Percentiles rank a stretch among this genome's conserved stretches.
These are phyloP conservation scores for Desmodesmus armatus DNA, from an alignment of 139 green algal genomes.

Conservation along the genomic window DNA sequence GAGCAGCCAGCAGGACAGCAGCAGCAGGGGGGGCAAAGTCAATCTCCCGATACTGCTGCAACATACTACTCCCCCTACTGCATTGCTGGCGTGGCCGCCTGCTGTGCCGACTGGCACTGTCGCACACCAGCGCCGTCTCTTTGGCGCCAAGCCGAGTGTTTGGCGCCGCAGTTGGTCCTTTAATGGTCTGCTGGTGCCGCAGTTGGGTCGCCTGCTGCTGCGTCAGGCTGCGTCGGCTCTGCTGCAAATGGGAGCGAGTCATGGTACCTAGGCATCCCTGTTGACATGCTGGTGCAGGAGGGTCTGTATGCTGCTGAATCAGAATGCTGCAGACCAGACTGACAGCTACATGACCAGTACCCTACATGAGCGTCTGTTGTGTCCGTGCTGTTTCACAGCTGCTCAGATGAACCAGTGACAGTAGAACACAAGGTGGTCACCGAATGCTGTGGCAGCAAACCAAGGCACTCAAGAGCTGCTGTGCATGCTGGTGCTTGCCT, in stretches of 20 bases:
- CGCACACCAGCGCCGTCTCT: too few relatives aligned
- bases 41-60: neutral
- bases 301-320: neutral
- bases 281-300: neutral
- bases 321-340: neutral
- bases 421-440: neutral
- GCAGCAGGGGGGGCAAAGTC: neutral
- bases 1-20: neutral
- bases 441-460: neutral
- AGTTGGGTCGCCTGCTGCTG: neutral
- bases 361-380: neutral
- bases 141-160: too few relatives aligned
- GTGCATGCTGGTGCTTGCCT: neutral
- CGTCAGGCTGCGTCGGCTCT: neutral
- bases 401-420: too few relatives aligned
- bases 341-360: neutral
- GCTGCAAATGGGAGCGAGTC: neutral
- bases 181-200: too few relatives aligned
- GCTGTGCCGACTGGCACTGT: neutral
- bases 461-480: neutral
- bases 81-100: too few relatives aligned
- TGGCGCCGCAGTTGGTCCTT: too few relatives aligned
- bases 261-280: neutral
- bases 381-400: too few relatives aligned
- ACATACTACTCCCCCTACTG: too few relatives aligned